A percentile compares a stretch with the other conserved stretches of the same genome.
phyloP scores from a whole-genome alignment of 805 yeast species.

The Jamesozyma rosinii region DNA sequence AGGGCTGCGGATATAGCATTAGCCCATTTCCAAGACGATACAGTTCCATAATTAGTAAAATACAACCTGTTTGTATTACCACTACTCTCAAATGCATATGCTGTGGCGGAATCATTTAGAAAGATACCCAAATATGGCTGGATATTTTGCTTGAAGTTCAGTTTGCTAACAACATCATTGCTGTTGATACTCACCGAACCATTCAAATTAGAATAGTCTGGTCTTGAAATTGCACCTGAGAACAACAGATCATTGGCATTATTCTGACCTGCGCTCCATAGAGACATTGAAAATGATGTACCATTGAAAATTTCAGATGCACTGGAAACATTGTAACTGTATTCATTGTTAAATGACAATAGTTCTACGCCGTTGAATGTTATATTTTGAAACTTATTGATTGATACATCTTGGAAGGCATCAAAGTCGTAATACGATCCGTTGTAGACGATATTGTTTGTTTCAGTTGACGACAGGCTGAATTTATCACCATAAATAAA shows the following conservation, averaged over 20 bases:
- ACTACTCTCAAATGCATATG: constrained; percentile 49
- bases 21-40: constrained; percentile 13
- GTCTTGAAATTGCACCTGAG: constrained; percentile 23
- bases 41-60: constrained; percentile 4
- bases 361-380: constrained; percentile 15
- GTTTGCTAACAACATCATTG: background rate
- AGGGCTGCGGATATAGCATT: constrained; percentile 18
- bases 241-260: constrained; percentile 28
- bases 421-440: constrained; percentile 15
- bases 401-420: constrained; percentile 2
- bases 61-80: constrained; percentile 2
- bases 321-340: constrained; percentile 26
- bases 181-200: constrained; percentile 13
- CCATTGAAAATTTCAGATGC: constrained; percentile 12
- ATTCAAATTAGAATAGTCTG: constrained; percentile 14
- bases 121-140: constrained; percentile 31
- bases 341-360: constrained; percentile 19
- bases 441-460: constrained; percentile 15
- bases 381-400: constrained; percentile 13
- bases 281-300: constrained; percentile 19
- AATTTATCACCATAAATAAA: constrained; percentile 22
- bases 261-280: constrained; percentile 22
- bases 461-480: constrained; percentile 8
- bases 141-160: background rate
- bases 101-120: constrained; percentile 41